These are phyloP conservation scores for Rhynchosporium secalis DNA, from an alignment of 2,329 filamentous ascomycete genomes.

Conservation along the genomic window DNA sequence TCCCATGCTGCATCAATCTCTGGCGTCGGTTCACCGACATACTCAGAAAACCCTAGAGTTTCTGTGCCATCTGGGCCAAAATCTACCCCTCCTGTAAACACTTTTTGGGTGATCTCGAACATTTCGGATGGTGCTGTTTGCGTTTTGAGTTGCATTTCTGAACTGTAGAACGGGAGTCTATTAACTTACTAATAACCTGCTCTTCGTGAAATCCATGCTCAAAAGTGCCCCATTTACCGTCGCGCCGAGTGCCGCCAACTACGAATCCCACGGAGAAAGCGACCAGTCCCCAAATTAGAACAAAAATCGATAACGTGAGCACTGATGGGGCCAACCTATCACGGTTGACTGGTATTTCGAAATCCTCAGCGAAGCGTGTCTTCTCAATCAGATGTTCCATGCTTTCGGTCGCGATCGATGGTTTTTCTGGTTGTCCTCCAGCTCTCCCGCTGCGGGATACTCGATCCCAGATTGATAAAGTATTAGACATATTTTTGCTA, in stretches of 20 bases:
- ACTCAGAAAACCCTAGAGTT: background rate
- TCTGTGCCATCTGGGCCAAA: background rate
- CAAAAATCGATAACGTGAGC: background rate
- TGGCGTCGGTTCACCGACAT: background rate
- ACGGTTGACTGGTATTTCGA: background rate
- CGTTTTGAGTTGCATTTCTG: background rate
- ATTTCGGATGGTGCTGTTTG: background rate
- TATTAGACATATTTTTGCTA: background rate
- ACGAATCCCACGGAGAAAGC: background rate
- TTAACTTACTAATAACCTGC: background rate
- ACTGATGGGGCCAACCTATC: background rate
- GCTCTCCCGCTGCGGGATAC: background rate
- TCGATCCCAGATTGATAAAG: background rate
- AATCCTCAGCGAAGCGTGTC: background rate
- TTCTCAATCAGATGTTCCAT: background rate
- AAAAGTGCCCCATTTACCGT: background rate
- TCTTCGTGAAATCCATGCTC: background rate
- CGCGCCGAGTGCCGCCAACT: background rate
- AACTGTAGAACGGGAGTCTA: background rate
- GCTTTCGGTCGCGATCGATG: background rate
- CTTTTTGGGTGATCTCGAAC: background rate
- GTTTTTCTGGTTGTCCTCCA: background rate
- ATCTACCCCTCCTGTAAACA: background rate
- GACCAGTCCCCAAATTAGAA: background rate
- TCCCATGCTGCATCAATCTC: background rate